Percentiles rank a stretch among this genome's conserved stretches.
Conservation (phyloP, 2,329 filamentous ascomycete genomes). For the Fusarium sp. region DNA sequence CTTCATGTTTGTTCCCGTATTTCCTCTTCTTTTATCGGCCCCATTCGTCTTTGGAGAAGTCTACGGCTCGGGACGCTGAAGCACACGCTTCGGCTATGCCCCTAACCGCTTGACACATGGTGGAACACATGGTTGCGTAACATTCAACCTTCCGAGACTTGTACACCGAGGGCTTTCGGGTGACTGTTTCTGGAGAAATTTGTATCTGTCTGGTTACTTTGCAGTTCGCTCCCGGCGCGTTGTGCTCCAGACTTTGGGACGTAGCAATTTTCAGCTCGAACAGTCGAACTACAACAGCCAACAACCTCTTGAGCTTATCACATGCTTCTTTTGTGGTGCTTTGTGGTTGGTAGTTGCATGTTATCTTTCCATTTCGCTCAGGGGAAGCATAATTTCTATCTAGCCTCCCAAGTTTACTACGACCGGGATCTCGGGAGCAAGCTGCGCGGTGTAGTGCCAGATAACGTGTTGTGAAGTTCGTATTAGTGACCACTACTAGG, state of each 20-base stretch:
- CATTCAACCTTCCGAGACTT: constrained; percentile 2
- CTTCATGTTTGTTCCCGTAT: neutral
- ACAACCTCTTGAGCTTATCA: neutral
- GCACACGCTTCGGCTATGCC: constrained; percentile 15
- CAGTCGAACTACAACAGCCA: neutral
- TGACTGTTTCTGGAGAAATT: neutral
- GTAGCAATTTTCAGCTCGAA: neutral
- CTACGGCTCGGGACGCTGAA: constrained; percentile 4
- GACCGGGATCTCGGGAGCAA: neutral
- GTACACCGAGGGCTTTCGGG: neutral
- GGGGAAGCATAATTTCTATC: neutral
- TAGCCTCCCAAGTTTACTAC: neutral
- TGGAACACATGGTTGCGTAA: neutral
- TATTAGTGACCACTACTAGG: neutral
- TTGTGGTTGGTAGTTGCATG: neutral
- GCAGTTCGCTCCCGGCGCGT: neutral
- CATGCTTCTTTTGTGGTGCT: neutral
- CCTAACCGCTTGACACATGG: constrained; percentile 9
- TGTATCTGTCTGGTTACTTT: neutral
- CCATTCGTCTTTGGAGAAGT: neutral
- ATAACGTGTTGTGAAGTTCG: neutral
- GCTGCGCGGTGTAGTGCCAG: neutral
- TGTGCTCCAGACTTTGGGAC: neutral
- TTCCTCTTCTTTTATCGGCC: neutral
- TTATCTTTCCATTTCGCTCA: neutral